Conservation (phyloP, 148 eudicot genomes). For the Limonium bicolor region DNA sequence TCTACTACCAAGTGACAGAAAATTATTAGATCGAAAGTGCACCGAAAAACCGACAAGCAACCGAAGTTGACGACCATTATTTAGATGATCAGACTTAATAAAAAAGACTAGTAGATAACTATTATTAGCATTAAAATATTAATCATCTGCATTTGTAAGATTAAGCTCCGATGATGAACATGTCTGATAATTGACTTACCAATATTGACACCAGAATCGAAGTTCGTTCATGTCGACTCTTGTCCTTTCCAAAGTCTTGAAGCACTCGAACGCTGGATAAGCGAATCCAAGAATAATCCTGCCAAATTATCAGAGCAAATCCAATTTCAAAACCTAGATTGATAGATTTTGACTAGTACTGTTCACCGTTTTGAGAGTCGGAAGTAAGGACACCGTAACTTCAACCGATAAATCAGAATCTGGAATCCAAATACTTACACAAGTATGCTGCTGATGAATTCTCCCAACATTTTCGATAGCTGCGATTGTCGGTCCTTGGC, state of each 20-base stretch:
- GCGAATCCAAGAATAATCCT: conserved; percentile 84
- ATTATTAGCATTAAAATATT: no score
- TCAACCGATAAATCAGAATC: not conserved
- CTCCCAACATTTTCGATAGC: conserved; percentile 51
- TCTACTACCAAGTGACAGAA: no score
- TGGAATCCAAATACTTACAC: conserved; percentile 37
- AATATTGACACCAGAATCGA: conserved; percentile 97
- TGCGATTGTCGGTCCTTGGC: no score
- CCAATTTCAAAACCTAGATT: not conserved
- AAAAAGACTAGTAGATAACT: no score
- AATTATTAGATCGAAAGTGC: no score
- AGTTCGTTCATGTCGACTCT: conserved; percentile 64
- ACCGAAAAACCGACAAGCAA: no score
- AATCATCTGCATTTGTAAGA: no score
- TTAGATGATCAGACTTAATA: no score
- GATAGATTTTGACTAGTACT: not conserved
- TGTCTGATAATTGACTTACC: conserved; percentile 25
- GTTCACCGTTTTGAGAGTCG: not conserved
- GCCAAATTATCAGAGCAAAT: conserved; percentile 1
- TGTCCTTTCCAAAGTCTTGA: conserved; percentile 77
- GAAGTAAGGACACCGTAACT: not conserved
- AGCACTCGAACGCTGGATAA: conserved; percentile 92
- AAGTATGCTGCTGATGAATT: conserved; percentile 48
- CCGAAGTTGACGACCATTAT: no score
- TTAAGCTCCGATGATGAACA: no score